Percentiles rank a stretch among this genome's conserved stretches.
Evolutionary conservation across 257 asterid genomes (phyloP).

Genomic region (Solanum medicagineum): DNA sequence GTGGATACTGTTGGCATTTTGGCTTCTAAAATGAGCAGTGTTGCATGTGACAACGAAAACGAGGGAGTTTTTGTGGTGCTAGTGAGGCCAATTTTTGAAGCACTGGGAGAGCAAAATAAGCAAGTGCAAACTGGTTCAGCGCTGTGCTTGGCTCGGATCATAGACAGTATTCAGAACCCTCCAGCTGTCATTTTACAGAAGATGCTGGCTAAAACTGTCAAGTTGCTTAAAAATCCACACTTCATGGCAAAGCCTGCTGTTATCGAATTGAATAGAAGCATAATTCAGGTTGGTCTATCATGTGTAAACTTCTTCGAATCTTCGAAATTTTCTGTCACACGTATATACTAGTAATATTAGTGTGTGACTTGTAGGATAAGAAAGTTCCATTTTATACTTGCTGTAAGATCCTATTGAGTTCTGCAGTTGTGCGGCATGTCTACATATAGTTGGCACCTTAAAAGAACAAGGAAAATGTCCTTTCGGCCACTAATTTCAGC

Average conservation of each 20-base stretch:
- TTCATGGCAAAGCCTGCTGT: conserved; percentile 95
- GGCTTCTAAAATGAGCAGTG: conserved; percentile 57
- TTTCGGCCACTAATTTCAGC: not conserved
- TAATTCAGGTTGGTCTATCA: conserved; percentile 49
- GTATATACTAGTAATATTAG: not conserved
- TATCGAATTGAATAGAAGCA: conserved; percentile 83
- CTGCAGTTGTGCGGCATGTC: not conserved
- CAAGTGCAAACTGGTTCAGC: conserved; percentile 82
- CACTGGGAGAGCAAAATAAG: conserved; percentile 85
- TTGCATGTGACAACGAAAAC: conserved; percentile 29
- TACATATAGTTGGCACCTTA: not conserved
- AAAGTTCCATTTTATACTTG: not conserved
- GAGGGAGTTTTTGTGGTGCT: conserved; percentile 53
- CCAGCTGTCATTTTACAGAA: conserved; percentile 73
- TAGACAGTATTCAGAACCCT: conserved; percentile 68
- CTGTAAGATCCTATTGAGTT: not conserved
- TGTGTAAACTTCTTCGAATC: not conserved
- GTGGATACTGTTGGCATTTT: conserved; percentile 65
- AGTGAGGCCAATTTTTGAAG: conserved; percentile 94
- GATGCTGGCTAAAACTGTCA: conserved; percentile 69
- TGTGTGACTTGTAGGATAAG: not conserved
- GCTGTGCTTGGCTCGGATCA: conserved; percentile 70
- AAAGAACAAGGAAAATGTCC: not conserved
- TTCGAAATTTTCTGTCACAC: not conserved
- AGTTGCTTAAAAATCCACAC: conserved; percentile 82